Base-by-base conservation (phyloP, 202 grass and related monocot genomes). In the Elaeis oleifera region DNA sequence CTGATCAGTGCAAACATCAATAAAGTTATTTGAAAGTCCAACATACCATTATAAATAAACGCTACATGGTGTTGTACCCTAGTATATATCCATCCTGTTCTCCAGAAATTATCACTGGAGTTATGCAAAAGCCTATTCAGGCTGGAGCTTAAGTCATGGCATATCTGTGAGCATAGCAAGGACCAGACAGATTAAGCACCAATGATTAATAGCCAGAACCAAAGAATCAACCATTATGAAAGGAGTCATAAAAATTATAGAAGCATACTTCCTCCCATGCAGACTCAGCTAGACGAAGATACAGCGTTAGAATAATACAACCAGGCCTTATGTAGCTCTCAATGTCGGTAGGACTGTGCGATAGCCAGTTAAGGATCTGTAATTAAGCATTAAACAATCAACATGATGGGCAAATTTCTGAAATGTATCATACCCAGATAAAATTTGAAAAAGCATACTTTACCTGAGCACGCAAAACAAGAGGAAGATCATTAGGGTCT, bases 301-400 rank as follows among this genome's bases (percentile, higher is more conserved):
- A 96, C 63, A 96, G 49, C 25, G 84, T 90, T 66, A 96, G 74
- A 83, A 96, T 82, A 25, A 96, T 76, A 71, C 91, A 96, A 22
- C 91, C 91, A 50, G 91, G 91, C 72, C 79, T 90, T 18, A 96
- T 90, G 71, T 90, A 88, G 70, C 91, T 90, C 53, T 96, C 91
- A 70, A 96, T 79, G 61, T 90, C 91, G 68, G 69, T 88, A 68
- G 91, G 91, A 51, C 52, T 90, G 56, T 85, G 65, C 15, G 91
- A 96, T 23, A 96, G 64, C 91, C 87, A 96, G 71, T 84, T 68
- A 56, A 83, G 74, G 65, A 90, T 79, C 87, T 90, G 76, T 49
- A 80, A 54, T 72, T 68, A 26, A 18, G 64, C 67, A 71, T 8
- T 28, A 64, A 58, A 57, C 59, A 21, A 57, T 63, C 59, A 18